Evolutionary conservation across 257 asterid species (phyloP).

Genomic region (Nicotiana noctiflora): DNA sequence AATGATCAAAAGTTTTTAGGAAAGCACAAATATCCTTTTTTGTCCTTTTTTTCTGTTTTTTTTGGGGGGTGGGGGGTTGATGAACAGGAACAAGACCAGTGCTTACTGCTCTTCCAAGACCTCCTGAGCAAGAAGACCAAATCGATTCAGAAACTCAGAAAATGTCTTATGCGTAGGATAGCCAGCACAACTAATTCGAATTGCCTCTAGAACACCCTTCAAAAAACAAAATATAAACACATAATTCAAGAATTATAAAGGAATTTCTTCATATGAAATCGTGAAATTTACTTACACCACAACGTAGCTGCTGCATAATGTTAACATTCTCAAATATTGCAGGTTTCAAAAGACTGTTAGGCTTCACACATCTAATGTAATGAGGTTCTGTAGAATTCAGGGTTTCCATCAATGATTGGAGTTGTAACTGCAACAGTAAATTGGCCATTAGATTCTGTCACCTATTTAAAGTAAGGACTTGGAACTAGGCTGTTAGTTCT

Average conservation of each 20-base stretch:
- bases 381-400: constrained; percentile 95
- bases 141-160: constrained; percentile 75
- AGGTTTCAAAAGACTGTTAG: constrained; percentile 90
- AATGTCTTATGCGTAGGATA: constrained; percentile 97
- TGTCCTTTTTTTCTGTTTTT: background rate
- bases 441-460: constrained; percentile 24
- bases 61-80: background rate
- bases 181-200: constrained; percentile 98
- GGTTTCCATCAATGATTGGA: constrained; percentile 93
- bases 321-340: constrained; percentile 84
- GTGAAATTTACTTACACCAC: constrained; percentile 75
- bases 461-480: constrained; percentile 6
- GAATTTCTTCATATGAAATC: constrained; percentile 6
- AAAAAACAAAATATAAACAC: constrained; percentile 3
- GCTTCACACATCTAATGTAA: constrained; percentile 97
- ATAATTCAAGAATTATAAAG: background rate
- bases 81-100: background rate
- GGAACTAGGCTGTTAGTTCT: background rate
- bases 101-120: constrained; percentile 7
- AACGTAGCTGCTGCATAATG: constrained; percentile 92
- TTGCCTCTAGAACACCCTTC: constrained; percentile 45
- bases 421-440: constrained; percentile 68
- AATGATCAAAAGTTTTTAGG: background rate
- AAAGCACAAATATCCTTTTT: background rate
- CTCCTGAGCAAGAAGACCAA: constrained; percentile 79